Base-by-base conservation (phyloP, 495 filamentous ascomycete genomes). In the Penicillium paxilli region DNA sequence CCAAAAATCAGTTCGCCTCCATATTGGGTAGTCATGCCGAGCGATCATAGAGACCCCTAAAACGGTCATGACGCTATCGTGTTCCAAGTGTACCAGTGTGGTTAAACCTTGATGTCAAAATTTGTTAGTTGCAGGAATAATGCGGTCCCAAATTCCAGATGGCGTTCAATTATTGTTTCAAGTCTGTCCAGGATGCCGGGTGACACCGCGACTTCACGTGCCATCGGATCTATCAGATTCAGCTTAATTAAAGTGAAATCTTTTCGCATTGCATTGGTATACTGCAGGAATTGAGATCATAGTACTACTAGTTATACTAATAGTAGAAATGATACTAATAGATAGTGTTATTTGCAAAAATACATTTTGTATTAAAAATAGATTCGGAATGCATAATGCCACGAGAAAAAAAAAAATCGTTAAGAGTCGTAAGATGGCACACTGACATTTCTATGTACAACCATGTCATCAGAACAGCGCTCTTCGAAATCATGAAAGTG, bases 401-500 rank as follows among this genome's bases (percentile, higher is more conserved):
- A 20, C 12, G 51, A 33, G 45, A 33, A 25, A 46, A 47, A 45
- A 41, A 25, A 42, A 59, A 47, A 50, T 42, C 10, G 26, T 16
- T 58, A 44, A 53, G 44, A 44, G 50, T 52, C 44, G 40, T 50
- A 33, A 61, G 57, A 59, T 60, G 47, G 44, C 42, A 62, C 51
- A 56, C 38, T 58, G 52, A 52, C 41, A 54, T 54, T 50, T 60
- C 52, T 68, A 70, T 70, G 63, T 68, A 68, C 63, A 68, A 51
- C 33, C 57, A 54, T 52, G 46, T 47, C 52, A 62, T 62, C 40
- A 49, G 54, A 50, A 38, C 35, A 56, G 49, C 52, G 49, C 52
- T 52, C 38, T 22, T 49, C 30, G 19, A 47, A 25, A 44, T 28
- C 10, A 45, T 32, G 23, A 40, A 33, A 41, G 24, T 50, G 30